A percentile compares a stretch with the other conserved stretches of the same genome.
Evolutionary conservation across 306 rosid genomes (phyloP).

Genomic region (Bauhinia variegata): DNA sequence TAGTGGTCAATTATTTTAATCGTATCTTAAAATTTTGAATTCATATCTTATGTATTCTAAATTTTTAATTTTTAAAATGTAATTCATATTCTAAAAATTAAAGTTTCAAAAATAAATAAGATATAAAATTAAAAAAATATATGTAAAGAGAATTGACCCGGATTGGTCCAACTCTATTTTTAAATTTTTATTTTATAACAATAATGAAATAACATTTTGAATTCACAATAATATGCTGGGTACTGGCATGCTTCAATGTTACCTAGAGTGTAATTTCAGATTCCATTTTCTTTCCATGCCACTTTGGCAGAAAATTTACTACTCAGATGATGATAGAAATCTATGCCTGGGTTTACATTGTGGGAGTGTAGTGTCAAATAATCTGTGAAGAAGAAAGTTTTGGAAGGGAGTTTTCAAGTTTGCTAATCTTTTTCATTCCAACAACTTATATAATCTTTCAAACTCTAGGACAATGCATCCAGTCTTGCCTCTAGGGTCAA

Average conservation of each 20-base stretch:
- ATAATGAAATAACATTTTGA: too few species aligned
- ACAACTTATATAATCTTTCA: slow-evolving; percentile 3
- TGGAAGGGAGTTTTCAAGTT: background rate
- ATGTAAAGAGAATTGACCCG: too few species aligned
- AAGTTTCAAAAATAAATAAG: too few species aligned
- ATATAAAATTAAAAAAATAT: too few species aligned
- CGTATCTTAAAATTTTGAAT: too few species aligned
- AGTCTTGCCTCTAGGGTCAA: slow-evolving; percentile 76
- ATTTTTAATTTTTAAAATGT: too few species aligned
- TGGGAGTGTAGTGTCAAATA: background rate
- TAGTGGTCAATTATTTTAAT: too few species aligned
- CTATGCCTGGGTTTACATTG: background rate
- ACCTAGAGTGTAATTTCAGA: background rate
- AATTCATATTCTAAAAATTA: too few species aligned
- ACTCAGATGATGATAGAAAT: background rate
- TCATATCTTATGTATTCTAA: too few species aligned
- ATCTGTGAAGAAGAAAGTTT: background rate
- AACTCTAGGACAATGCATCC: slow-evolving; percentile 73
- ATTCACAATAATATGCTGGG: background rate
- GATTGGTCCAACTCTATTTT: too few species aligned
- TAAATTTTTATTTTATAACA: too few species aligned
- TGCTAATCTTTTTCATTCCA: background rate
- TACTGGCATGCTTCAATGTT: background rate
- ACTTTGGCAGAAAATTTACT: too few species aligned
- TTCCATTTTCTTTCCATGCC: background rate